Evolutionary conservation across 192 early-diverging fungal genomes (phyloP), one percentile per base, ranked within the genome.

Genomic region (Podila epigama): DNA sequence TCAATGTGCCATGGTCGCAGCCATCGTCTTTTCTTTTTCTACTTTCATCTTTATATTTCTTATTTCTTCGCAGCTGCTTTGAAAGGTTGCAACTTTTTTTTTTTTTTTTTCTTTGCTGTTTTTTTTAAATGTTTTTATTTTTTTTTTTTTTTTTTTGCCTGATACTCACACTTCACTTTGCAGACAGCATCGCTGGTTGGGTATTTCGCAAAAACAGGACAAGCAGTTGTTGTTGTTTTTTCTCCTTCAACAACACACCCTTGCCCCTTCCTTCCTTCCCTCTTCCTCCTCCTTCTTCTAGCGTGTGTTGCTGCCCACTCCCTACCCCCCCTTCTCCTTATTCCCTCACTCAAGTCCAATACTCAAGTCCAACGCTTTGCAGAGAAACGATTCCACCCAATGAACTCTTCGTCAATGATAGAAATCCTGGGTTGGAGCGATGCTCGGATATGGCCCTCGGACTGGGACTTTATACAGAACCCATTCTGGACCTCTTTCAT

Each of bases 401-500:
- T 59, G 58, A 16, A 25, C 22, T n/a, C 34, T 35, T 22, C 48
- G 10, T 32, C 35, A 5, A 8, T 59, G 5, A 53, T 77, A 22
- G 9, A 34, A 48, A 68, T 68, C 22, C 13, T 77, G 9, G 73
- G 73, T 25, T 40, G 56, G 18, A 35, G 42, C 22, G 73, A 77
- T 25, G 65, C 66, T 5, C 65, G 66, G 10, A 48, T 77, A n/a
- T 18, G n/a, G 4, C 73, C 61, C 8, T 42, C 54, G 5, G 66
- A 77, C 66, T 77, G 73, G 73, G 58, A 50, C 31, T 50, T 77
- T 29, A 32, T 39, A 9, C 18, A 37, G 36, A 77, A 77, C 22
- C 73, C 73, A 2, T 77, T 77, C 37, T 77, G 73, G 73, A 77
- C 73, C 13, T 42, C 66, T 0, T 77, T 59, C 36, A 39, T 57